Evolutionary conservation across 2,329 filamentous ascomycete genomes (phyloP).

Genomic region (Davidsoniella australis): DNA sequence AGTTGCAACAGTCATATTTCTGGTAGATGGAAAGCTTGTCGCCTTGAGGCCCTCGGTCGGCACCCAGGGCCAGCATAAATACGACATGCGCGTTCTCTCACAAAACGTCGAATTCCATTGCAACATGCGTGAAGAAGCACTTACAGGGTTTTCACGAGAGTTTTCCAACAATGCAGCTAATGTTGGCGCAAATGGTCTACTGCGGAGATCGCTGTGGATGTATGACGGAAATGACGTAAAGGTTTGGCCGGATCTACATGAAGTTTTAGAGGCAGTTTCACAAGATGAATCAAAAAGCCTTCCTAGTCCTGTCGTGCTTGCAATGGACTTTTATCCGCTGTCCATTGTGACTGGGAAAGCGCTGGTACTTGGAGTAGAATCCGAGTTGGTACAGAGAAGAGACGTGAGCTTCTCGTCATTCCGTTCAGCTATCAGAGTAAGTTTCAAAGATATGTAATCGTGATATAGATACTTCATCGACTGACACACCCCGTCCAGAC

Average conservation of each 20-base stretch:
- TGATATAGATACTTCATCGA: background rate
- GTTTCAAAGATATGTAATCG: conserved; percentile 18
- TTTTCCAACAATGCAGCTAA: background rate
- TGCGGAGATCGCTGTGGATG: conserved; percentile 83
- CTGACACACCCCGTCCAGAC: conserved; percentile 35
- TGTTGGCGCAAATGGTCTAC: conserved; percentile 14
- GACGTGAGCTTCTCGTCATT: conserved; percentile 85
- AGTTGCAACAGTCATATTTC: conserved; percentile 79
- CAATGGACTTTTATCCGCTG: conserved; percentile 89
- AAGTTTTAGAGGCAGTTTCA: conserved; percentile 57
- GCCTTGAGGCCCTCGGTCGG: conserved; percentile 74
- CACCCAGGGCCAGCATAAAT: conserved; percentile 73
- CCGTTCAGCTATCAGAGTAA: conserved; percentile 70
- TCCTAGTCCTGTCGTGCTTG: conserved; percentile 56
- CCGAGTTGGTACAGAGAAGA: conserved; percentile 80
- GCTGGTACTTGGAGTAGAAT: conserved; percentile 77
- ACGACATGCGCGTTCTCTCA: conserved; percentile 93
- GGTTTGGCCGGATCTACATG: conserved; percentile 76
- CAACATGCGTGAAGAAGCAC: conserved; percentile 66
- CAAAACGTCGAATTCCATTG: conserved; percentile 94
- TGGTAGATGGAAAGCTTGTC: conserved; percentile 95
- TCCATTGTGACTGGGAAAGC: conserved; percentile 79
- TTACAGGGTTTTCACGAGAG: conserved; percentile 16
- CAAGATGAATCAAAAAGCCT: conserved; percentile 51
- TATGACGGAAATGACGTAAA: conserved; percentile 80